A percentile compares a stretch with the other conserved stretches of the same genome.
phyloP scores from a whole-genome alignment of 805 yeast species.

The Yarrowia sp. region DNA sequence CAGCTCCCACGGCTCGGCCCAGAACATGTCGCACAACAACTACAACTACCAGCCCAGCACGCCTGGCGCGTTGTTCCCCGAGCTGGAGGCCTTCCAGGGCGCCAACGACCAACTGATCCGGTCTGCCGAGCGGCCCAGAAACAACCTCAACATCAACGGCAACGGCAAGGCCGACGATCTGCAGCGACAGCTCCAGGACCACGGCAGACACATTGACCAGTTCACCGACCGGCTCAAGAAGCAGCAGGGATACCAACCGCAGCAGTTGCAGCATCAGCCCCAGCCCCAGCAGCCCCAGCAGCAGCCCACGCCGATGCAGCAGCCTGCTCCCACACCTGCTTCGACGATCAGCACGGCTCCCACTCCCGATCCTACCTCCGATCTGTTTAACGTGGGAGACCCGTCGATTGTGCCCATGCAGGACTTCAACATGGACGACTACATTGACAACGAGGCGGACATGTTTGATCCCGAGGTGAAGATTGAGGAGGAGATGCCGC shows the following conservation, averaged over 20 bases:
- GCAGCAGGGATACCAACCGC: constrained; percentile 35
- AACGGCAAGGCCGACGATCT: constrained; percentile 33
- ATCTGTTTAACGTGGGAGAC: constrained; percentile 20
- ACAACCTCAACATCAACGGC: constrained; percentile 36
- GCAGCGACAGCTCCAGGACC: constrained; percentile 35
- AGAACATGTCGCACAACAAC: constrained; percentile 4
- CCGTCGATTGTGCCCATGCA: constrained; percentile 14
- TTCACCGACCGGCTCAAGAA: constrained; percentile 34
- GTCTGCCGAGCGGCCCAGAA: constrained; percentile 31
- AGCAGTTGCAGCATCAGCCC: constrained; percentile 1
- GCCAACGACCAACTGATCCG: constrained; percentile 36
- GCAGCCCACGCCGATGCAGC: constrained; percentile 14
- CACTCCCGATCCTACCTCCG: constrained; percentile 14
- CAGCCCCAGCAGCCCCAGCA: constrained; percentile 9
- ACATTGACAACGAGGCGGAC: constrained; percentile 35
- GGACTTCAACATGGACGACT: constrained; percentile 38
- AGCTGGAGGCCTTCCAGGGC: constrained; percentile 40
- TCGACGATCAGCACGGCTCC: constrained; percentile 24
- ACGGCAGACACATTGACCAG: constrained; percentile 36
- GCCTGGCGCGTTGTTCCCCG: constrained; percentile 42
- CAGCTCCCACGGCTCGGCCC: constrained; percentile 1
- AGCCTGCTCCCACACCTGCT: constrained; percentile 25
- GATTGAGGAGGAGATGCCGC: constrained; percentile 19
- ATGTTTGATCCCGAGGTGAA: constrained; percentile 36
- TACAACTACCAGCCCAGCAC: constrained; percentile 36